Evolutionary conservation across 2,329 filamentous ascomycete genomes (phyloP).

Genomic region (Aspergillus quadricinctus): DNA sequence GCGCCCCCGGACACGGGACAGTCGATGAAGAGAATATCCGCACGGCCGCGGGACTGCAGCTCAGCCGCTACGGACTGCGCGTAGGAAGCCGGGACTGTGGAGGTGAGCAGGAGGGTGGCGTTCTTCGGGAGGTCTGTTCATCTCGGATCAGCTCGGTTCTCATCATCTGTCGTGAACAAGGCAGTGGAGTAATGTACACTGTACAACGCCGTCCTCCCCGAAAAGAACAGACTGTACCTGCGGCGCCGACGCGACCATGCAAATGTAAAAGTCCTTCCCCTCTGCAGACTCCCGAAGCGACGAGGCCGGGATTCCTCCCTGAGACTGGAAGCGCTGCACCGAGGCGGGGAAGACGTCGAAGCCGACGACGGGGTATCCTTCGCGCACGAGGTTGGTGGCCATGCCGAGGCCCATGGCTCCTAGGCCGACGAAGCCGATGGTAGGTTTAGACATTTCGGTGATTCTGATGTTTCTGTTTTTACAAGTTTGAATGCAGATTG

Average conservation of each 20-base stretch:
- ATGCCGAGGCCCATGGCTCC: constrained; percentile 81
- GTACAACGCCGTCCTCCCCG: constrained; percentile 49
- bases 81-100: constrained; percentile 65
- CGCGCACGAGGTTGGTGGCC: constrained; percentile 67
- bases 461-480: not conserved
- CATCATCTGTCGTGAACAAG: too few species aligned
- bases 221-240: constrained; percentile 66
- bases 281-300: constrained; percentile 60
- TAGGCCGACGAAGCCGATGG: constrained; percentile 67
- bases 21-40: constrained; percentile 65
- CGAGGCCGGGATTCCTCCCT: constrained; percentile 57
- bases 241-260: constrained; percentile 70
- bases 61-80: constrained; percentile 57
- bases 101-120: constrained; percentile 62
- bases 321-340: constrained; percentile 59
- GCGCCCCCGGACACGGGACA: constrained; percentile 69
- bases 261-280: constrained; percentile 59
- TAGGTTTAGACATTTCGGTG: constrained; percentile 41
- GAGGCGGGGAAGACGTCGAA: constrained; percentile 68
- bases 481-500: not conserved
- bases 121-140: constrained; percentile 48
- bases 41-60: constrained; percentile 52
- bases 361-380: constrained; percentile 63
- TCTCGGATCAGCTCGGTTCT: not conserved
- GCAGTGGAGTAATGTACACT: constrained; percentile 14